Base-by-base conservation (phyloP, 1,139 yeast species). In the Yamadazyma songkhlaensis region DNA sequence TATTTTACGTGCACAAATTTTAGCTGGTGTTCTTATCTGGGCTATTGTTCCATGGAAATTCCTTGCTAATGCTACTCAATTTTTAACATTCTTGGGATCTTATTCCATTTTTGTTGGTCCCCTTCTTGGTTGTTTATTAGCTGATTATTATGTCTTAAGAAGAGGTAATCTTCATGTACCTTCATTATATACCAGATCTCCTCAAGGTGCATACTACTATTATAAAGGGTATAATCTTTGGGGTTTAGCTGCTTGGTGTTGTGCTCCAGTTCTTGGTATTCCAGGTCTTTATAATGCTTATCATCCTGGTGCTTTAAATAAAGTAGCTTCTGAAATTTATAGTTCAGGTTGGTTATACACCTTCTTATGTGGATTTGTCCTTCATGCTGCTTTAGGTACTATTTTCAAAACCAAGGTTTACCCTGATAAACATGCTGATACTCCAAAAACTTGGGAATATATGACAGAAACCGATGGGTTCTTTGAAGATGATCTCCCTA, bases 371-470 rank as follows among this genome's bases (percentile, higher is more conserved):
- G 50, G 47, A 9, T 47, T 47, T 32, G 38, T 37, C 1, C 40
- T 47, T 31, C 44, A 47, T 33, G 21, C 42, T n/a, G 37, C 26
- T 3, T 40, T 46, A 21, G 51, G 49, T 6, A 31, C 36, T 2
- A 28, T 39, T 8, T 48, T 48, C 35, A 47, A 48, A 24, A 45
- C 46, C 2, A 39, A 40, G 21, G 21, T 48, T 3, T 48, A 45
- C 24, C 53, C 53, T 2, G 49, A 40, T 12, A 25, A 26, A 3
- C 47, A 45, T 26, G 25, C 20, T 9, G 49, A 46, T 21, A 35
- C 45, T 21, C 52, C 53, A n/a, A 46, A 37, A 27, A 44, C 50
- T 13, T 49, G 50, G 50, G 53, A 49, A 31, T 48, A 42, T 26
- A 49, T 49, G 53, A 45, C 50, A 3, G 29, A 14, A 2, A 43